Base-by-base conservation (phyloP, 2,329 filamentous ascomycete species). In the Colletotrichum eremochloae region DNA sequence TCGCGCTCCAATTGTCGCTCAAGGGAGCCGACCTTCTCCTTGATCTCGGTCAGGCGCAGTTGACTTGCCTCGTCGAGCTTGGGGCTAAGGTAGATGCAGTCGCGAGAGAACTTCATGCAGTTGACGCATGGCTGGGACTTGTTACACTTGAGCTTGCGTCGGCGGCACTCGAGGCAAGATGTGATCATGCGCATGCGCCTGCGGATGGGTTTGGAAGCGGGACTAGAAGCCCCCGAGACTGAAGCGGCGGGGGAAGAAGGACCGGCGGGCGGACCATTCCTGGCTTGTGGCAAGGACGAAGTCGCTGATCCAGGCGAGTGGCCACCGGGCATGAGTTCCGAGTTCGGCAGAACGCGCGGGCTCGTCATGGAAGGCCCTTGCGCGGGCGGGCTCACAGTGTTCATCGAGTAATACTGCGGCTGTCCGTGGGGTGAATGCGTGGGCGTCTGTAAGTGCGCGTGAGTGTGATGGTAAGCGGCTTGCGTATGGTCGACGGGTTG, bases 131-230 rank as follows among this genome's bases (percentile, higher is more conserved):
- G 92, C 63, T 92, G 87, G 29, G 80, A 85, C 81, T 93, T 94
- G 83, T 94, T 91, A 82, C 93, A 96, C 80, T 93, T 94, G 68
- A 95, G 84, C 81, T 96, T 96, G 52, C 93, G 88, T 31, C 92
- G 89, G 50, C 93, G 88, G 78, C 92, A 94, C 80, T 92, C 90
- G 44, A 92, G 86, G 79, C 91, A 94, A 38, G 90, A 92, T 73
- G 88, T 88, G 80, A 93, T 91, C 85, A 92, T 88, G 77, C 89
- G 86, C 83, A 92, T 88, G 74, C 91, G 85, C 56, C 90, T 84
- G 42, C 88, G 85, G 72, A 90, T 88, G 3, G 84, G 84, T 73
- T 82, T 86, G 60, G 77, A 69, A 38, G 63, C n/a, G 12, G 72
- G 63, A 48, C 60, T 56, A 31, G 68, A 20, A 24, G 57, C 58